Conservation (phyloP, 768 basidiomycete genomes). For the Xerocomellus amylosporus region DNA sequence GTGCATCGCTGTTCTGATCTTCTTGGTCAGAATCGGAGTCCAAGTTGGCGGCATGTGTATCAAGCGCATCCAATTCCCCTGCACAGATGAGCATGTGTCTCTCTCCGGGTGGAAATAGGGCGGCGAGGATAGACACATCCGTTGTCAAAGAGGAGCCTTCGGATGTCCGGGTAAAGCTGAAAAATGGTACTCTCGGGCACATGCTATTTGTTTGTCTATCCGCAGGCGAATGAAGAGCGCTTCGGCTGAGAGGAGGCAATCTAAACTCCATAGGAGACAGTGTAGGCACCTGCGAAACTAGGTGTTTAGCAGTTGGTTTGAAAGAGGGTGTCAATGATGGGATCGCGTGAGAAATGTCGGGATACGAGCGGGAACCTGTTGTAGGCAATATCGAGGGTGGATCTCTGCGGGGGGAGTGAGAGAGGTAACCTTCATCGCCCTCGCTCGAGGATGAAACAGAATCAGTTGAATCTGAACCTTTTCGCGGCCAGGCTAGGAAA, state of each 20-base stretch:
- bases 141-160: constrained; percentile 79
- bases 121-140: constrained; percentile 62
- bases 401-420: constrained; percentile 50
- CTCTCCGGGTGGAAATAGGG: constrained; percentile 68
- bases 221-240: constrained; percentile 8
- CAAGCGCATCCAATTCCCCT: constrained; percentile 61
- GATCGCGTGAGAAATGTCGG: constrained; percentile 38
- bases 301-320: constrained; percentile 40
- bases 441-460: constrained; percentile 35
- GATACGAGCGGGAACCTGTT: constrained; percentile 41
- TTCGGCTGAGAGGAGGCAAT: constrained; percentile 7
- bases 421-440: constrained; percentile 53
- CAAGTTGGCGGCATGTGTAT: constrained; percentile 33
- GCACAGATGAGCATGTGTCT: constrained; percentile 74
- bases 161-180: constrained; percentile 72
- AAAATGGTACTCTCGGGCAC: constrained; percentile 55
- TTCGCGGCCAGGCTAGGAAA: constrained; percentile 23
- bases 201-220: constrained; percentile 12
- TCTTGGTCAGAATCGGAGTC: constrained; percentile 41
- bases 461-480: constrained; percentile 23
- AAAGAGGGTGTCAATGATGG: constrained; percentile 30
- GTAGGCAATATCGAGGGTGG: constrained; percentile 35
- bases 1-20: constrained; percentile 35
- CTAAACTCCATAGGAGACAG: constrained; percentile 27
- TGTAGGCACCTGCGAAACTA: constrained; percentile 34